A percentile compares a stretch with the other conserved stretches of the same genome.
phyloP scores from a whole-genome alignment of 2,329 filamentous ascomycete species.

The Aspergillus sp. region DNA sequence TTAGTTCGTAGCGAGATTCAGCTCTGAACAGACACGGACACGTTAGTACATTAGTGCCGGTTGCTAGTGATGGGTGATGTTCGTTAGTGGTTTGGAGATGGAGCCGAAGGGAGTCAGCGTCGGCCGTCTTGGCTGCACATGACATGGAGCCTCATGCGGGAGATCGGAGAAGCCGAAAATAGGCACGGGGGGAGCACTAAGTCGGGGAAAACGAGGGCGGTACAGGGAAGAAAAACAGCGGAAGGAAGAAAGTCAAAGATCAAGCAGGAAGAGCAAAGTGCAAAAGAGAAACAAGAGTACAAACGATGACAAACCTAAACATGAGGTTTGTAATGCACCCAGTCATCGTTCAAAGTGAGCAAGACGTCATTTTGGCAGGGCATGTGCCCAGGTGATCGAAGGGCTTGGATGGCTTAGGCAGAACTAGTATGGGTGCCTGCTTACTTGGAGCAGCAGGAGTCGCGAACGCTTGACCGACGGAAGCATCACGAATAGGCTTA shows the following conservation, averaged over 20 bases:
- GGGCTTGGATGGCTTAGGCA: constrained; percentile 11
- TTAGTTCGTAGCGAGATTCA: not conserved
- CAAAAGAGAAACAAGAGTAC: not conserved
- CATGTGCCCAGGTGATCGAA: constrained; percentile 6
- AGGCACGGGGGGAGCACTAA: not conserved
- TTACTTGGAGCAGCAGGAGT: constrained; percentile 2
- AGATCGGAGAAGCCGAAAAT: constrained; percentile 1
- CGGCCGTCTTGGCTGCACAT: not conserved
- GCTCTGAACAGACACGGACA: not conserved
- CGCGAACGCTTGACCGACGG: constrained; percentile 7
- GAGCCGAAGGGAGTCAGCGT: not conserved
- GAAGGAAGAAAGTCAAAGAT: not conserved
- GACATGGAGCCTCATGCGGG: constrained; percentile 2
- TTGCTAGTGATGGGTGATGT: not conserved
- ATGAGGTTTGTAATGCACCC: too few species aligned
- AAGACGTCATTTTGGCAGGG: constrained; percentile 7
- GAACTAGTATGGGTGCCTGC: constrained; percentile 11
- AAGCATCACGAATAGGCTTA: not conserved
- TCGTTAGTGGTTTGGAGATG: not conserved
- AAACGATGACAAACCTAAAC: not conserved
- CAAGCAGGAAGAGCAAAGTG: not conserved
- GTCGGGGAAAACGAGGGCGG: not conserved
- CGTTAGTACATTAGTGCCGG: not conserved
- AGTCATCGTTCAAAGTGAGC: not conserved
- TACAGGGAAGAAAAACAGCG: not conserved